phyloP scores from a whole-genome alignment of 2,329 filamentous ascomycete genomes.

The Periconia macrospinosa region DNA sequence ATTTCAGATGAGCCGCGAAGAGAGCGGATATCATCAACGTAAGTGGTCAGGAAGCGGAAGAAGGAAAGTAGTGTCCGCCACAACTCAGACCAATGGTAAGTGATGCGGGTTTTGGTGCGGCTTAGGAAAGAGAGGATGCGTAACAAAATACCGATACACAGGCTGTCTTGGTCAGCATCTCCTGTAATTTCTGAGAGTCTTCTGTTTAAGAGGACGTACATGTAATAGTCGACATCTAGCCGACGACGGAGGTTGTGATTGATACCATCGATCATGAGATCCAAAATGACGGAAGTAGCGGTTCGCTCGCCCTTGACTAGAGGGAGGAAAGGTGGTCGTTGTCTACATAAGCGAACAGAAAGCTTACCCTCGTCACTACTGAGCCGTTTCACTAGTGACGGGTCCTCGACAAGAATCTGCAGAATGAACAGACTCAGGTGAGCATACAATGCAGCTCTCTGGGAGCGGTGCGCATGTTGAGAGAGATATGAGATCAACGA shows the following conservation, averaged over 20 bases:
- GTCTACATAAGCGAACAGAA: slow-evolving; percentile 80
- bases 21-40: slow-evolving; percentile 73
- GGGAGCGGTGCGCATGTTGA: slow-evolving; percentile 86
- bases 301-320: slow-evolving; percentile 71
- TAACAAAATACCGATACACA: slow-evolving; percentile 79
- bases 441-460: slow-evolving; percentile 77
- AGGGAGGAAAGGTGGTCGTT: slow-evolving; percentile 84
- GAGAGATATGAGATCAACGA: slow-evolving; percentile 91
- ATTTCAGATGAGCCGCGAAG: slow-evolving; percentile 72
- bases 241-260: slow-evolving; percentile 89
- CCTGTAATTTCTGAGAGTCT: slow-evolving; percentile 1
- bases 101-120: slow-evolving; percentile 75
- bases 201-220: slow-evolving; percentile 41
- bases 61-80: slow-evolving; percentile 88
- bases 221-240: slow-evolving; percentile 84
- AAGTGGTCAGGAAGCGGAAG: slow-evolving; percentile 86
- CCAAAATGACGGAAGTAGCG: slow-evolving; percentile 75
- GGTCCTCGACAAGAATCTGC: slow-evolving; percentile 84
- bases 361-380: slow-evolving; percentile 77
- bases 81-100: slow-evolving; percentile 93
- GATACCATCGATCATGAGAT: slow-evolving; percentile 86
- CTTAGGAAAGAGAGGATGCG: slow-evolving; percentile 83
- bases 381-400: slow-evolving; percentile 76
- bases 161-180: slow-evolving; percentile 54
- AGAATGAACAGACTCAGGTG: slow-evolving; percentile 84